Base-by-base conservation (phyloP, 2,329 filamentous ascomycete genomes). In the Chaetomium sp. region DNA sequence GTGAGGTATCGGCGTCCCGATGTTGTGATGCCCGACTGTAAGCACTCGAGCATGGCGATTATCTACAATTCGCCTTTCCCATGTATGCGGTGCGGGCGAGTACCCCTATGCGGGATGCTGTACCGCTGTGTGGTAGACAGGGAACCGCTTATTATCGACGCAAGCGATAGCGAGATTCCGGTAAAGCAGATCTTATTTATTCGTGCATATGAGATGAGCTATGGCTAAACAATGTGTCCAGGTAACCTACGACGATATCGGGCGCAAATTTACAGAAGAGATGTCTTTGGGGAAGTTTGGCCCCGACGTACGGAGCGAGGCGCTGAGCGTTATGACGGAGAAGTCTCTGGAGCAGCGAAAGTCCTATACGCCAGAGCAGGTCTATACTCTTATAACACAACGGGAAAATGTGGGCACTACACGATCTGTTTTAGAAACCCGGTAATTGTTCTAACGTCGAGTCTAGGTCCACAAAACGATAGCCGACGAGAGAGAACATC, bases 41-140 rank as follows among this genome's bases (percentile, higher is more conserved):
- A 82, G 2, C 88, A 91, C 66, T 71, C 83, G 46, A 83, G 78
- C 54, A 85, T 90, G 78, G 80, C 82, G 8, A 81, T 86, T 34
- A 69, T 89, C 45, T 88, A 84, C 63, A 79, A 78, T 37, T 56
- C 70, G 19, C 67, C 75, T 34, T 68, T 74, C 47, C 65, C 68
- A 14, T 94, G 89, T 70, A 70, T 76, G 6, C 66, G 76, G 32
- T 94, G 89, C 64, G 72, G 72, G 41, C 71, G 72, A 42, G 68
- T 69, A 1, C 80, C 85, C 0, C 70, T 76, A 12, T 75, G 85
- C 52, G 87, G 87, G 33, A 94, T 86, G 81, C 71, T 94, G 27
- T 94, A 89, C 68, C 76, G 79, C 57, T 94, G 89, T 69, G 80
- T 77, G 10, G 81, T 88, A 66, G 87, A 91, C 63, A 73, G 72